Base-by-base conservation (phyloP, 257 asterid genomes). In the Rauvolfia tetraphylla region DNA sequence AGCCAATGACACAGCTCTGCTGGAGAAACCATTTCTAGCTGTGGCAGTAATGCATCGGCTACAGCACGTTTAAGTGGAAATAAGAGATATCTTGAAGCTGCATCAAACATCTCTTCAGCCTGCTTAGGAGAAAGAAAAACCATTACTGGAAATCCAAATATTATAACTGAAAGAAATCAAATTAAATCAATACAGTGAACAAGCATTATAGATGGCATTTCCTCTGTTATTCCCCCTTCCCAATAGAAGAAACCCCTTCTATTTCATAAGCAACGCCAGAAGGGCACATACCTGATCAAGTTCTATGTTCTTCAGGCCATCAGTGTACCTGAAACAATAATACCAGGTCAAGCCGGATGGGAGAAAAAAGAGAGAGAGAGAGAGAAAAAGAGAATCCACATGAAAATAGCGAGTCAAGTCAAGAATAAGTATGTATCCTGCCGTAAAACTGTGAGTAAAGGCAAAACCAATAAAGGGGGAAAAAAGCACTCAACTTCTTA, bases 31-130 rank as follows among this genome's bases (percentile, higher is more conserved):
- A 82, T 89, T 85, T 94, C 96, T 74, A 94, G 88, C 53, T 90
- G 93, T 53, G 98, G 96, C 54, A 94, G 82, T 78, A 94, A 78
- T 67, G 87, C 97, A 81, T 94, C 98, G 57, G 98, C 98, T n/a
- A 92, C 97, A 23, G 92, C 97, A 69, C 98, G 95, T 85, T 94
- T 94, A 61, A 94, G 97, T 62, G 97, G 96, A 84, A 94, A 94
- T 81, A 94, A 83, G 70, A 94, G 88, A 81, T 94, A 94, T 84
- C 98, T 94, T 70, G 98, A 94, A 72, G 97, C 97, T 77, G 96
- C 97, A 80, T 94, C 97, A 84, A 94, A 88, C 92, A 94, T 85
- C 77, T 92, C 97, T 81, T 92, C 97, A 67, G 96, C 93, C 98
- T 94, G 89, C 46, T 18, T 34, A 9, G 34, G 48, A 31, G 20